Conservation (phyloP, 2,329 filamentous ascomycete species). For the Colletotrichum sp. region DNA sequence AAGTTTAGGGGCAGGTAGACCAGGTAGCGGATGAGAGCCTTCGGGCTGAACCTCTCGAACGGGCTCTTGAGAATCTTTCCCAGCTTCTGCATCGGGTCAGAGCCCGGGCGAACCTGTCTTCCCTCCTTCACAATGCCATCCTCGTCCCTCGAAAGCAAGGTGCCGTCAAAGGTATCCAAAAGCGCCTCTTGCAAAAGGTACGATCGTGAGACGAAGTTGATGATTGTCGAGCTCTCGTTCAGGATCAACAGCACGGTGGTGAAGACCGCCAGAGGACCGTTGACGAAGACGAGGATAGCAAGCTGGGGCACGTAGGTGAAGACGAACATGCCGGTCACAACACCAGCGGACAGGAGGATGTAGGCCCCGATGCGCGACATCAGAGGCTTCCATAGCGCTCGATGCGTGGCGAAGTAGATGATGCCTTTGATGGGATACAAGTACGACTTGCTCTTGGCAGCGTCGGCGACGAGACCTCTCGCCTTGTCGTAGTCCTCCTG, state of each 20-base stretch:
- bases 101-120: constrained; percentile 71
- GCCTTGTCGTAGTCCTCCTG: constrained; percentile 76
- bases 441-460: constrained; percentile 71
- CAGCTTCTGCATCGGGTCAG: constrained; percentile 60
- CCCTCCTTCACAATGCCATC: constrained; percentile 73
- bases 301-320: constrained; percentile 88
- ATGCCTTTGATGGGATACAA: constrained; percentile 83
- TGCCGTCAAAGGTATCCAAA: constrained; percentile 88
- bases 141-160: constrained; percentile 56
- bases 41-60: constrained; percentile 61
- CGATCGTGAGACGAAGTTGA: constrained; percentile 64
- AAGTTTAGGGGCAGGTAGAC: constrained; percentile 93
- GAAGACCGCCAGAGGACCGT: constrained; percentile 80
- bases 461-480: constrained; percentile 67
- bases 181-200: constrained; percentile 84
- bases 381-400: constrained; percentile 64
- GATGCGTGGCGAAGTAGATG: constrained; percentile 62
- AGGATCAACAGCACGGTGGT: constrained; percentile 73
- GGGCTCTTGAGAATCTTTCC: constrained; percentile 64
- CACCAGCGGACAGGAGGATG: constrained; percentile 71
- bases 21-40: constrained; percentile 76
- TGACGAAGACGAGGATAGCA: constrained; percentile 81
- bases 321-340: constrained; percentile 83
- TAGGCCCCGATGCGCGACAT: constrained; percentile 63
- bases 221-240: constrained; percentile 64